Evolutionary conservation across 345 rosid genomes (phyloP).

Genomic region (Ricinus communis): DNA sequence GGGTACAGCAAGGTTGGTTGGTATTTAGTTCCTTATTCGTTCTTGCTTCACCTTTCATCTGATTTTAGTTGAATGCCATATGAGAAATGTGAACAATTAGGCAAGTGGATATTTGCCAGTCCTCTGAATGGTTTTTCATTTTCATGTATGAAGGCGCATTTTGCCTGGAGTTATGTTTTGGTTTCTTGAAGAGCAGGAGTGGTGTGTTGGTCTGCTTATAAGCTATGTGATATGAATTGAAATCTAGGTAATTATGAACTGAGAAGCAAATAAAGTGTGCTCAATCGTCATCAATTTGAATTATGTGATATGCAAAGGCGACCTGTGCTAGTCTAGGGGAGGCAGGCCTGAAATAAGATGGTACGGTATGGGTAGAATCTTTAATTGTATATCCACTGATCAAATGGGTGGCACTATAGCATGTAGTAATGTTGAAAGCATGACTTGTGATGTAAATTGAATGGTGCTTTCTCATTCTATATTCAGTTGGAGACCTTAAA

Average conservation of each 20-base stretch:
- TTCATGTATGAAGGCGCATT: background rate
- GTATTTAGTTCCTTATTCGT: background rate
- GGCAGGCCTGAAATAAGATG: background rate
- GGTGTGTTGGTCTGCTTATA: background rate
- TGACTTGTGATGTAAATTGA: background rate
- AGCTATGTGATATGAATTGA: background rate
- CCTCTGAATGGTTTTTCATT: background rate
- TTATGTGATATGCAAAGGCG: too few species aligned
- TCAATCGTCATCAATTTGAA: background rate
- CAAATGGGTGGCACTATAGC: too few species aligned
- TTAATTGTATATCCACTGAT: background rate
- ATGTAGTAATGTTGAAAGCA: background rate
- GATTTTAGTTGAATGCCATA: background rate
- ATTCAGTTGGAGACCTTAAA: background rate
- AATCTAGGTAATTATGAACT: background rate
- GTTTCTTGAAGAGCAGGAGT: background rate
- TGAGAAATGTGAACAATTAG: background rate
- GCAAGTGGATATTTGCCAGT: background rate
- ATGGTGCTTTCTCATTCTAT: background rate
- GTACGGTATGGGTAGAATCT: background rate
- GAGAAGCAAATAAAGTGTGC: background rate
- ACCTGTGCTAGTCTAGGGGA: background rate
- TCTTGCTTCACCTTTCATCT: background rate
- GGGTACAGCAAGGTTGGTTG: constrained; percentile 77
- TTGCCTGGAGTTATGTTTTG: too few species aligned